phyloP scores from a whole-genome alignment of 202 grass and related monocot genomes.

The Panicum hallii region DNA sequence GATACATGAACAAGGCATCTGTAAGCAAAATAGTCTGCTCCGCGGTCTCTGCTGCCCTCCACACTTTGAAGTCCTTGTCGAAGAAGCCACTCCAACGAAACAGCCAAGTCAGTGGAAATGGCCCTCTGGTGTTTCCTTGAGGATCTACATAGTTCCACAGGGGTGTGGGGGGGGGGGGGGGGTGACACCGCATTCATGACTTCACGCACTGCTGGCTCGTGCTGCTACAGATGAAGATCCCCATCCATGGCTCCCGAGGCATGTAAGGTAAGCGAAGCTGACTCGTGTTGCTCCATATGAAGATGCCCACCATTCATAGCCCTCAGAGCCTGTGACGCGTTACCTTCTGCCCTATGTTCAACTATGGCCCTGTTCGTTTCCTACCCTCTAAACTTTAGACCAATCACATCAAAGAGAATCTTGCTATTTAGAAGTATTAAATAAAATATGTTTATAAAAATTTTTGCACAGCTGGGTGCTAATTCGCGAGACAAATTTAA shows the following conservation, averaged over 20 bases:
- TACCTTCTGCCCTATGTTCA: not conserved
- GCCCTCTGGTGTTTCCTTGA: slow-evolving; percentile 47
- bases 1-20: slow-evolving; percentile 39
- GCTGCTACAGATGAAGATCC: not conserved
- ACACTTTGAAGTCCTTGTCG: slow-evolving; percentile 56
- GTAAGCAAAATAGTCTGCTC: slow-evolving; percentile 53
- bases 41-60: slow-evolving; percentile 47
- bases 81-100: slow-evolving; percentile 65
- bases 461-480: too few species aligned
- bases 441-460: too few species aligned
- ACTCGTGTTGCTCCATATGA: not conserved
- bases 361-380: too few species aligned
- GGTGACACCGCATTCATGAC: not conserved
- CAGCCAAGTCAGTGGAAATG: slow-evolving; percentile 54
- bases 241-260: not conserved
- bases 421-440: too few species aligned
- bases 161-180: not conserved
- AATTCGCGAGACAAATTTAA: too few species aligned
- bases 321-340: not conserved
- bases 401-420: too few species aligned
- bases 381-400: too few species aligned
- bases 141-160: slow-evolving; percentile 74
- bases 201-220: not conserved
- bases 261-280: not conserved
- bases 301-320: not conserved